Evolutionary conservation across 1,139 yeast species (phyloP).

Genomic region (Geotrichum histeridarum): DNA sequence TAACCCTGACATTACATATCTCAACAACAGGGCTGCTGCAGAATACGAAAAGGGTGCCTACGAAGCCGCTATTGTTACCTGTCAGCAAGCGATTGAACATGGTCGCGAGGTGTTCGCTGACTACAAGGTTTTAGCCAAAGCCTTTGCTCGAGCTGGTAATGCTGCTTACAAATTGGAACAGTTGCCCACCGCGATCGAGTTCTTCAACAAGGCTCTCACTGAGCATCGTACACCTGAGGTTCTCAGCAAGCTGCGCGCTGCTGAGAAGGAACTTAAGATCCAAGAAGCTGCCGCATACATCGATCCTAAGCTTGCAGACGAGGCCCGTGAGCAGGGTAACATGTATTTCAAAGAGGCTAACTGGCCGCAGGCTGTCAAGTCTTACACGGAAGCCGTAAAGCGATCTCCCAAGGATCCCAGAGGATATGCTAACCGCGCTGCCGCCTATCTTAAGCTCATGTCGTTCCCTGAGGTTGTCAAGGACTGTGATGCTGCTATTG

Average conservation of each 20-base stretch:
- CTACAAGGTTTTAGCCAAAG: conserved; percentile 85
- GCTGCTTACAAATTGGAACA: conserved; percentile 72
- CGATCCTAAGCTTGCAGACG: conserved; percentile 90
- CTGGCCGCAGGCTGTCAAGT: conserved; percentile 95
- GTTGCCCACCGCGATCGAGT: conserved; percentile 65
- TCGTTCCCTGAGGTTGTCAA: conserved; percentile 94
- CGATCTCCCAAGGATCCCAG: conserved; percentile 95
- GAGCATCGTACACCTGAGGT: conserved; percentile 97
- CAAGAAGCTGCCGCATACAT: conserved; percentile 73
- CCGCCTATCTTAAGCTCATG: conserved; percentile 88
- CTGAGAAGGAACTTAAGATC: conserved; percentile 80
- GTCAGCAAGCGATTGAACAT: conserved; percentile 76
- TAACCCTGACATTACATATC: conserved; percentile 79
- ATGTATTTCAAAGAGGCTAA: conserved; percentile 83
- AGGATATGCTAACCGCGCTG: conserved; percentile 97
- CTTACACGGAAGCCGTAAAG: conserved; percentile 91
- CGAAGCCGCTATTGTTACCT: conserved; percentile 75
- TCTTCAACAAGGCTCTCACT: conserved; percentile 84
- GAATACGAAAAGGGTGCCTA: conserved; percentile 93
- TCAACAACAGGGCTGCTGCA: conserved; percentile 97
- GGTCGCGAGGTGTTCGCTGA: conserved; percentile 90
- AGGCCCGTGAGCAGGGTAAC: conserved; percentile 89
- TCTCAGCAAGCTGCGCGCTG: conserved; percentile 74
- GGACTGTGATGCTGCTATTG: conserved; percentile 88
- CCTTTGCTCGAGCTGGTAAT: conserved; percentile 88